Percentiles rank a stretch among this genome's conserved stretches.
phyloP scores from a whole-genome alignment of 768 basidiomycete species.

The Trametes villosa region DNA sequence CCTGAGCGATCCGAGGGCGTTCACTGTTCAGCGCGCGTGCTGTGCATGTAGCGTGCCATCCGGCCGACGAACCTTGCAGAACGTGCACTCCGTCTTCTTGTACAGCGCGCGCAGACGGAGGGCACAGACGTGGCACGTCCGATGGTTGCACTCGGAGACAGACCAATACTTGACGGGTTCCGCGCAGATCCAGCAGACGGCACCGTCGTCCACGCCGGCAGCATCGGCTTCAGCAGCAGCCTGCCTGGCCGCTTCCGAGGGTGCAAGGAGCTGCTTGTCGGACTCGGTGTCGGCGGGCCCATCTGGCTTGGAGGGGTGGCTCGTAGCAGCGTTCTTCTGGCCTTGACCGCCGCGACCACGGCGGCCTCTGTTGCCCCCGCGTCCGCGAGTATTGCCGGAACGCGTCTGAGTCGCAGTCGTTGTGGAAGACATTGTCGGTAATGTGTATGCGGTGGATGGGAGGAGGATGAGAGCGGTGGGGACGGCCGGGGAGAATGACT shows the following conservation, averaged over 20 bases:
- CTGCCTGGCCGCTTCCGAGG: constrained; percentile 7
- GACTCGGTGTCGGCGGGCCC: neutral
- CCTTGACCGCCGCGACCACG: constrained; percentile 16
- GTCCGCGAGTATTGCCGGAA: constrained; percentile 22
- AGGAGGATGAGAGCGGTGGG: neutral
- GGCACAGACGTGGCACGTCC: constrained; percentile 94
- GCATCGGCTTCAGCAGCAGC: constrained; percentile 8
- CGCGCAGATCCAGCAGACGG: constrained; percentile 91
- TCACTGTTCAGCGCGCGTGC: neutral
- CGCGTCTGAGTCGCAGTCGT: constrained; percentile 13
- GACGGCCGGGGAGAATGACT: neutral
- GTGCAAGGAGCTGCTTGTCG: neutral
- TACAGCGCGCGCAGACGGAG: constrained; percentile 88
- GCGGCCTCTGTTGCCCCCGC: constrained; percentile 27
- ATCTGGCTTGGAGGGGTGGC: constrained; percentile 3
- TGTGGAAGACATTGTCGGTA: neutral
- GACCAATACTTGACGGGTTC: constrained; percentile 92
- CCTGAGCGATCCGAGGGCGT: constrained; percentile 44
- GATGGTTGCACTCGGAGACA: constrained; percentile 88
- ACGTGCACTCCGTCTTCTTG: constrained; percentile 92
- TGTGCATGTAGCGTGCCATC: neutral
- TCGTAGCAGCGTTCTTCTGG: constrained; percentile 6
- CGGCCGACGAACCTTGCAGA: constrained; percentile 78
- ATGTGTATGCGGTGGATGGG: neutral
- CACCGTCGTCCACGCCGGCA: constrained; percentile 40